Evolutionary conservation across 345 rosid species (phyloP), one percentile per base, ranked within the genome.

Genomic region (Durio zibethinus): DNA sequence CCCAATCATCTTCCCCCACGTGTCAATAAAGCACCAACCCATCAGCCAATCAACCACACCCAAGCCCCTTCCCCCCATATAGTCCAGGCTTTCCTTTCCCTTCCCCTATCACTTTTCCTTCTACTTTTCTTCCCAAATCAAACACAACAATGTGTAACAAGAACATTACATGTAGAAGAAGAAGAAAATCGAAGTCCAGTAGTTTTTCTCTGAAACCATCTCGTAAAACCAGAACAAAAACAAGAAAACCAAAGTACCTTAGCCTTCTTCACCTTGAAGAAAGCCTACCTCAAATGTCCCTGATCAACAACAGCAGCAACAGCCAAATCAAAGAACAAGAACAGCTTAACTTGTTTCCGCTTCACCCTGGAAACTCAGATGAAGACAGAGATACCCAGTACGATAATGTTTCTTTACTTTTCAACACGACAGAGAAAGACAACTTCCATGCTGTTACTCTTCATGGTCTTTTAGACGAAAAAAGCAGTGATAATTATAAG

Each of bases 181-280:
- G 56, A 75, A 77, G 73, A 50, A 71, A 52, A 72, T 53, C 63
- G 56, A 76, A 75, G 47, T 35, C 82, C 23, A 20, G 70, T 78
- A 25, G 78, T 6, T 42, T 72, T 5, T 54, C 84, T 40, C 43
- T 78, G 4, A 81, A 77, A 62, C 73, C 84, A 3, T 67, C 94
- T 77, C 83, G 90, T 75, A 87, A 85, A 81, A 76, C 86, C 42
- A 88, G 93, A 72, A 85, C 84, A 62, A 93, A 80, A 68, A 85
- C 87, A 7, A 89, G 90, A 15, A 94, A 82, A 71, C 98, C 91
- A 12, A 92, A 91, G 79, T 91, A 82, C 71, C 83, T 91, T 16
- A 89, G 95, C 69, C 87, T 94, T 14, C 80, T 35, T 72, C 69
- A 76, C 31, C 84, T 50, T 23, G 80, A 72, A 76, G 68, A 78